A percentile compares a stretch with the other conserved stretches of the same genome.
Conservation (phyloP, 495 filamentous ascomycete species). For the Trichocladium antarcticum region DNA sequence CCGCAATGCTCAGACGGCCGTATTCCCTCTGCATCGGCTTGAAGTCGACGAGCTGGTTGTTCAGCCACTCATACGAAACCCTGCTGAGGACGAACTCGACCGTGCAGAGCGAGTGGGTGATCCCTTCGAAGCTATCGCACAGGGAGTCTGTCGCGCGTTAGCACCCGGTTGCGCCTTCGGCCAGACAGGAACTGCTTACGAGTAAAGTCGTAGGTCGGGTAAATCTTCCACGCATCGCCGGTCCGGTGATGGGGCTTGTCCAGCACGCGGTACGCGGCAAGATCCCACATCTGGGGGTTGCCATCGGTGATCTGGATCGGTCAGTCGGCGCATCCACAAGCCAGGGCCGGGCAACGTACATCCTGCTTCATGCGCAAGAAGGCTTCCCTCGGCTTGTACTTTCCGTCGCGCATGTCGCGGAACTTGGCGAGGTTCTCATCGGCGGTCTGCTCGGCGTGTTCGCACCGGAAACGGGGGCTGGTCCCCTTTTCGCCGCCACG, state of each 20-base stretch:
- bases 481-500: slow-evolving; percentile 62
- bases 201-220: slow-evolving; percentile 86
- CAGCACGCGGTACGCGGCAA: slow-evolving; percentile 69
- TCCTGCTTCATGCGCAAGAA: slow-evolving; percentile 89
- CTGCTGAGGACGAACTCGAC: slow-evolving; percentile 69
- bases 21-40: slow-evolving; percentile 75
- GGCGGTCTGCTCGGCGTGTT: slow-evolving; percentile 59
- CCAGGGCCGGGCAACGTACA: neutral
- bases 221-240: slow-evolving; percentile 66
- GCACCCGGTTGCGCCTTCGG: neutral
- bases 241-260: slow-evolving; percentile 63
- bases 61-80: slow-evolving; percentile 81
- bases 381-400: slow-evolving; percentile 78
- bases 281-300: slow-evolving; percentile 64
- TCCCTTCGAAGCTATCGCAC: slow-evolving; percentile 79
- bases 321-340: neutral
- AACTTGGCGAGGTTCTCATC: slow-evolving; percentile 76
- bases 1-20: slow-evolving; percentile 68
- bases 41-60: slow-evolving; percentile 54
- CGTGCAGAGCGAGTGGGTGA: slow-evolving; percentile 83
- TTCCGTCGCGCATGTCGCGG: slow-evolving; percentile 79
- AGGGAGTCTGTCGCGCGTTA: slow-evolving; percentile 45
- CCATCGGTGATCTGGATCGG: slow-evolving; percentile 31
- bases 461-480: slow-evolving; percentile 61
- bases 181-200: neutral